Evolutionary conservation across 2,329 filamentous ascomycete species (phyloP), one percentile per base, ranked within the genome.

Genomic region (Clonostachys rosea): DNA sequence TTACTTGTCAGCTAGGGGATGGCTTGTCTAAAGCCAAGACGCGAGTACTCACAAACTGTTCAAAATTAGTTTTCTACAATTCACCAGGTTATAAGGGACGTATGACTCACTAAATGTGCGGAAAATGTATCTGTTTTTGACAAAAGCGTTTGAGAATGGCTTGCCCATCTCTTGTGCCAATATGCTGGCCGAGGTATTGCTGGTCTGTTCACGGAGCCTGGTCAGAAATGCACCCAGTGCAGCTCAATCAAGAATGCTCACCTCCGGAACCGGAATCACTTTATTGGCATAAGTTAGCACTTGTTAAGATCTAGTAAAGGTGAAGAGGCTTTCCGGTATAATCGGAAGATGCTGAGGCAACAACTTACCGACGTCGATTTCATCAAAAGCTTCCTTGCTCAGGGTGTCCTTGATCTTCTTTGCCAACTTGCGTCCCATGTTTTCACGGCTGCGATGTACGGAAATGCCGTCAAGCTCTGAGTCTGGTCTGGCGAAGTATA

Each of bases 71-170:
- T 7, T 41, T n/a, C 42, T 37, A 47, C 8, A 7, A 30, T 30
- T 30, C 24, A 30, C 8, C 6, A 30, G 8, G 10, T 30, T 42
- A 37, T 16, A 48, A 3, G 12, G 3, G 18, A 17, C n/a, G 11
- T 7, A 43, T 10, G 3, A 56, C 45, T 39, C 87, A 61, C 91
- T 92, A 64, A 92, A 94, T 1, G 89, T 95, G 44, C 89, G 81
- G 75, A 89, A 91, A 50, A 95, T 86, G 63, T 95, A 95, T 45
- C 89, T 79, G 66, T 95, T 95, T 76, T 94, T 95, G 53, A 95
- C 84, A 57, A 95, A 92, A 3, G 84, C 91, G 60, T 89, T 87
- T 49, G 80, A 85, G 59, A 87, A 90, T 2, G 87, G 87, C 63
- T 89, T 91, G 55, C 83, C 78, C 16, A 96, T 76, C 39, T 81